These are phyloP conservation scores for Auricularia sp. DNA, from an alignment of 768 basidiomycete species.

Conservation along the genomic window DNA sequence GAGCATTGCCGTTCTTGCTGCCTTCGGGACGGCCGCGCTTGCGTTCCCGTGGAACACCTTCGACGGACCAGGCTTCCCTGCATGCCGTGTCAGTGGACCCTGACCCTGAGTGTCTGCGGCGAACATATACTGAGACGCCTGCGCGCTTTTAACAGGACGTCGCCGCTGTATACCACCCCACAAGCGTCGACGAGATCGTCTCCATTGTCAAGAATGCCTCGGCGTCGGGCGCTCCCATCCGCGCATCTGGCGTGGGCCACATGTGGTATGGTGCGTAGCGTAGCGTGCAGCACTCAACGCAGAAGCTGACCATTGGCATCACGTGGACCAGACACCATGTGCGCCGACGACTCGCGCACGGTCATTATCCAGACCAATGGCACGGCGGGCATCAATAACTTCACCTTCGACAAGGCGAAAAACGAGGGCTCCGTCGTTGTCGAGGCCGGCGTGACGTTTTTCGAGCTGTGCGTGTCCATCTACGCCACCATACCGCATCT, in stretches of 20 bases:
- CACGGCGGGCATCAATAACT: slow-evolving; percentile 1
- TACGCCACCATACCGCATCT: background rate
- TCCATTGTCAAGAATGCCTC: slow-evolving; percentile 5
- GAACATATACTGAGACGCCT: too few relatives aligned
- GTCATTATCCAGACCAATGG: slow-evolving; percentile 6
- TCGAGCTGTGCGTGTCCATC: slow-evolving; percentile 3
- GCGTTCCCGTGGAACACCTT: background rate
- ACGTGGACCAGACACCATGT: slow-evolving; percentile 1
- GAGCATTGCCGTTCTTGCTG: background rate
- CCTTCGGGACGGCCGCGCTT: background rate
- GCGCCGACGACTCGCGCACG: slow-evolving; percentile 6
- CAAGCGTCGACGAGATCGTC: slow-evolving; percentile 4
- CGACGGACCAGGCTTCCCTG: background rate
- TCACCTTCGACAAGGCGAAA: slow-evolving; percentile 2
- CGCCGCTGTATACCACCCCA: background rate
- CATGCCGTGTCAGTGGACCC: background rate
- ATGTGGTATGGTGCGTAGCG: background rate
- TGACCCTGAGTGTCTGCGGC: too few relatives aligned
- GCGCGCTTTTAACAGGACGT: background rate
- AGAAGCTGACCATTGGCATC: background rate
- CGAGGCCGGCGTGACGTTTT: slow-evolving; percentile 6
- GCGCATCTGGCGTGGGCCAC: slow-evolving; percentile 3
- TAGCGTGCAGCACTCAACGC: background rate
- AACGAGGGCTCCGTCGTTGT: background rate
- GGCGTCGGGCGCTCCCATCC: slow-evolving; percentile 5